Evolutionary conservation across 768 basidiomycete species (phyloP).

Genomic region (Lyophyllum atratum): DNA sequence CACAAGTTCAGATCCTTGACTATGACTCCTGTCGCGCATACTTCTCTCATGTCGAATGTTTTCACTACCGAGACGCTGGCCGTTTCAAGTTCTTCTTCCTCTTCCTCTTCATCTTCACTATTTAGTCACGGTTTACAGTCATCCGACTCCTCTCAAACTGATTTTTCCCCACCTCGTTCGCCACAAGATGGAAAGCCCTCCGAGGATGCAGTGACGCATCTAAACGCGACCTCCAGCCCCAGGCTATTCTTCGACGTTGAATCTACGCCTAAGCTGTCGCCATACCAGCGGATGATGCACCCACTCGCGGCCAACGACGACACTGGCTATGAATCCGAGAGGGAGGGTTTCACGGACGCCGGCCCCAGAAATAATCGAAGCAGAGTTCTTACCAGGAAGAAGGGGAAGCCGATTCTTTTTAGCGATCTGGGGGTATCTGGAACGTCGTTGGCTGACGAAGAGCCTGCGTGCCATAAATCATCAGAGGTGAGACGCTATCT

Average conservation of each 20-base stretch:
- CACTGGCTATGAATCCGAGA: conserved; percentile 18
- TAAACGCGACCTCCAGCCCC: background rate
- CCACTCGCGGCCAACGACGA: conserved; percentile 1
- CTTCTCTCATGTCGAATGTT: conserved; percentile 1
- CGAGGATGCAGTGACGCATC: background rate
- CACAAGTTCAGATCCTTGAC: background rate
- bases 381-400: background rate
- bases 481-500: background rate
- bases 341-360: background rate
- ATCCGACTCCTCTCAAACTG: conserved; percentile 19
- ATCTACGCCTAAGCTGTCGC: conserved; percentile 7
- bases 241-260: background rate
- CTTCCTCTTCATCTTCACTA: conserved; percentile 12
- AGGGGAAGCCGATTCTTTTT: background rate
- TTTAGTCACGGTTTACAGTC: conserved; percentile 11
- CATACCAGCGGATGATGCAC: background rate
- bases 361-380: background rate
- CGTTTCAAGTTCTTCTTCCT: conserved; percentile 15
- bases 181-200: background rate
- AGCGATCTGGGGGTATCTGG: background rate
- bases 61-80: conserved; percentile 17
- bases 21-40: background rate
- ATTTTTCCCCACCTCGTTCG: conserved; percentile 15
- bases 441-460: background rate
- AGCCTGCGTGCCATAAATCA: background rate